phyloP scores from a whole-genome alignment of 345 rosid genomes.

The Syzygium aromaticum region DNA sequence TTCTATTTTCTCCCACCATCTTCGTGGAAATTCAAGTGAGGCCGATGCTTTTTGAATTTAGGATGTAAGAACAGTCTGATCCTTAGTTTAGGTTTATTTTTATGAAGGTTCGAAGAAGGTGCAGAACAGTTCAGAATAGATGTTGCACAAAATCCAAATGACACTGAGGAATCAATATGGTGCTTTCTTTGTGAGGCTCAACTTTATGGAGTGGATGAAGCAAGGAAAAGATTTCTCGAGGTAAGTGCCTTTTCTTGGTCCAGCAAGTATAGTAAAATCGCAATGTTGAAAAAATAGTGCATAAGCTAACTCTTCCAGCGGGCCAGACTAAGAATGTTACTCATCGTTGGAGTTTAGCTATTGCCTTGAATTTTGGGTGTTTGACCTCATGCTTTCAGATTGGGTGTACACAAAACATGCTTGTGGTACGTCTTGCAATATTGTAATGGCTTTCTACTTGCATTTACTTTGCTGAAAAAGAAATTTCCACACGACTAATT shows the following conservation, averaged over 20 bases:
- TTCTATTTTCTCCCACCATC: not conserved
- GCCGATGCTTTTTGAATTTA: not conserved
- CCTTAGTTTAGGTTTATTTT: not conserved
- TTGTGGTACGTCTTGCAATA: not conserved
- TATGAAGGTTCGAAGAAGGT: slow-evolving; percentile 70
- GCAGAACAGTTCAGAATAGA: slow-evolving; percentile 87
- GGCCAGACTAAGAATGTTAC: not conserved
- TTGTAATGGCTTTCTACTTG: not conserved
- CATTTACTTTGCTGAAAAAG: not conserved
- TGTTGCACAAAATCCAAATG: slow-evolving; percentile 89
- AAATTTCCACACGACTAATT: not conserved
- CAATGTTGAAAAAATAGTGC: not conserved
- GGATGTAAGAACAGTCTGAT: not conserved
- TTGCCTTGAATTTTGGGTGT: not conserved
- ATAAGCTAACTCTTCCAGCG: not conserved
- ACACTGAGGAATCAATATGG: slow-evolving; percentile 94
- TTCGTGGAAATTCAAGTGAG: not conserved
- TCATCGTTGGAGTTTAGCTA: not conserved
- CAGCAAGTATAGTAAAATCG: not conserved
- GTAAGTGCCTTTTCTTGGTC: slow-evolving; percentile 14
- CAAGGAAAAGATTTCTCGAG: slow-evolving; percentile 60
- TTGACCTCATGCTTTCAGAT: not conserved
- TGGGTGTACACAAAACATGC: not conserved
- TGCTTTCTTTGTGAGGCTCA: slow-evolving; percentile 82
- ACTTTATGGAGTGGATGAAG: slow-evolving; percentile 51